Evolutionary conservation across 2,329 filamentous ascomycete genomes (phyloP).

Genomic region (Neospermospora avenae): DNA sequence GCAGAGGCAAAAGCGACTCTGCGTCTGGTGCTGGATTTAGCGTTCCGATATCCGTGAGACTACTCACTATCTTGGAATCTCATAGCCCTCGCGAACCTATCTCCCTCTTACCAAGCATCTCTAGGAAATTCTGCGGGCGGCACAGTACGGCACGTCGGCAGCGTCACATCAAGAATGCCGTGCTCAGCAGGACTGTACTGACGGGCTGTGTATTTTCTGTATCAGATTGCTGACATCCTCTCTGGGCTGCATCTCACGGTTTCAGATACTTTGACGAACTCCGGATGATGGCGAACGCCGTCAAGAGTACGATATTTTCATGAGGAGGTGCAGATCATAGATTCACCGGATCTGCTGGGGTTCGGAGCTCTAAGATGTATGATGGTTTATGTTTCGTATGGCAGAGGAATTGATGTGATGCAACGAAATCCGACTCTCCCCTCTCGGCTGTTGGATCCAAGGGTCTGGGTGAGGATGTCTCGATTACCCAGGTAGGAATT

Average conservation of each 20-base stretch:
- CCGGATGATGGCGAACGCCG: background rate
- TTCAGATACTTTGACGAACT: background rate
- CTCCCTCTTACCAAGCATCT: background rate
- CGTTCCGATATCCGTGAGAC: background rate
- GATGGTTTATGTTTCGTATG: background rate
- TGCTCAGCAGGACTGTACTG: background rate
- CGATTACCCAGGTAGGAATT: background rate
- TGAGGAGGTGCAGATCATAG: background rate
- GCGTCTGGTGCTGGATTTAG: background rate
- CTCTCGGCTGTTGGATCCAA: background rate
- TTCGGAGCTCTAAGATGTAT: background rate
- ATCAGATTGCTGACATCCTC: conserved; percentile 1
- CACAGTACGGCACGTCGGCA: background rate
- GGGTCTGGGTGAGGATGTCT: background rate
- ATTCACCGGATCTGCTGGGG: background rate
- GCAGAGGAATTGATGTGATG: background rate
- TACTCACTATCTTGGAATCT: background rate
- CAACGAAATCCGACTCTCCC: too few species aligned
- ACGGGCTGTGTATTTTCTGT: background rate
- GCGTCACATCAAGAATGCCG: background rate
- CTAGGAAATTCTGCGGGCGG: background rate
- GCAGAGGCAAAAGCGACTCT: background rate
- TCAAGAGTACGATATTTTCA: background rate
- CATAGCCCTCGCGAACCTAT: background rate
- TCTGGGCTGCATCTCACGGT: background rate